phyloP scores from a whole-genome alignment of 2,329 filamentous ascomycete genomes.

The Talaromyces piceae region DNA sequence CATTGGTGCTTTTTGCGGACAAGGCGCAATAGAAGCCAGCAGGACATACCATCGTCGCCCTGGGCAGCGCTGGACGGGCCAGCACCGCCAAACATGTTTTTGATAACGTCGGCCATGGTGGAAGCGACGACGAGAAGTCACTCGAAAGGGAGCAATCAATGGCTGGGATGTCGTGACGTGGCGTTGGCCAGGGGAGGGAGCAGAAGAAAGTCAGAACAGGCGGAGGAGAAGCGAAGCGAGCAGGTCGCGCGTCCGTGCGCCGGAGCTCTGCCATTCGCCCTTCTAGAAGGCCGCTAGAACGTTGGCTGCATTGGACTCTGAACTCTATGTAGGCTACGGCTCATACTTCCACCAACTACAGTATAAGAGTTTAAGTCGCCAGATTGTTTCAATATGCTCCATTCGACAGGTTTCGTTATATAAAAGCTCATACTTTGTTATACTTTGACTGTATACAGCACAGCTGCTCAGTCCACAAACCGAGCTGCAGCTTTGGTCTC shows the following conservation, averaged over 20 bases:
- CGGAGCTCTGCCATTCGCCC: background rate
- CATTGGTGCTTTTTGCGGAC: conserved; percentile 4
- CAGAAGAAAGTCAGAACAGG: too few species aligned
- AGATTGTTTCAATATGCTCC: too few species aligned
- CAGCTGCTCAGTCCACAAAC: conserved; percentile 15
- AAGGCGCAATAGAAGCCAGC: conserved; percentile 1
- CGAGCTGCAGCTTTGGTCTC: conserved; percentile 39
- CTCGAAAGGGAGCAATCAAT: conserved; percentile 2
- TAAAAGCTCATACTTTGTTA: background rate
- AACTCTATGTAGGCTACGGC: too few species aligned
- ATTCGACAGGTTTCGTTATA: background rate
- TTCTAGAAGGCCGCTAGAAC: conserved; percentile 15
- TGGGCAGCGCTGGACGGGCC: conserved; percentile 23
- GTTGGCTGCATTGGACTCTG: too few species aligned
- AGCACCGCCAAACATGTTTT: conserved; percentile 31
- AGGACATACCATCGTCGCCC: conserved; percentile 29
- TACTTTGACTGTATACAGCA: background rate
- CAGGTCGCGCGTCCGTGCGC: conserved; percentile 8
- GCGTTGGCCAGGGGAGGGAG: conserved; percentile 4
- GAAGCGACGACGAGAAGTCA: conserved; percentile 10
- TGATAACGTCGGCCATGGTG: conserved; percentile 33
- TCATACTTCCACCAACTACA: too few species aligned
- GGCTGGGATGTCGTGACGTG: conserved; percentile 7
- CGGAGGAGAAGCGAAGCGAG: conserved; percentile 8
- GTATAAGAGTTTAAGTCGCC: too few species aligned